phyloP scores from a whole-genome alignment of 768 basidiomycete genomes.

The Kwoniella dejecticola region DNA sequence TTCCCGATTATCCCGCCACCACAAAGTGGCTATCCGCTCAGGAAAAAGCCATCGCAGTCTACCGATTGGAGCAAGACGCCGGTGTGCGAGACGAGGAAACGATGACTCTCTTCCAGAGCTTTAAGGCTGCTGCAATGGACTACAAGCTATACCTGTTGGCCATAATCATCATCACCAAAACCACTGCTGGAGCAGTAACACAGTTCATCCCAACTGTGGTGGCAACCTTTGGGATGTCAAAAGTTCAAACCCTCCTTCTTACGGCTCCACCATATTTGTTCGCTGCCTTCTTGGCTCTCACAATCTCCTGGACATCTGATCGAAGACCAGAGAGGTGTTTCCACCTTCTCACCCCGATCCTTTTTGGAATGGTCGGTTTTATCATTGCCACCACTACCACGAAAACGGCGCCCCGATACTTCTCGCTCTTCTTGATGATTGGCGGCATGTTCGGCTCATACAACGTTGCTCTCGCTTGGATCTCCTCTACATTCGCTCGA shows the following conservation, averaged over 20 bases:
- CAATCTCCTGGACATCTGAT: slow-evolving; percentile 37
- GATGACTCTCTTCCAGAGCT: slow-evolving; percentile 18
- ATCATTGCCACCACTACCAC: slow-evolving; percentile 34
- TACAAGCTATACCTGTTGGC: slow-evolving; percentile 43
- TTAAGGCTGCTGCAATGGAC: slow-evolving; percentile 35
- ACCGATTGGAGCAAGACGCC: slow-evolving; percentile 32
- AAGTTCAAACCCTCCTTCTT: slow-evolving; percentile 31
- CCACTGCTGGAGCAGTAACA: slow-evolving; percentile 44
- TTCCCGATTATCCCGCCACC: slow-evolving; percentile 35
- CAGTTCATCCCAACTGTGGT: slow-evolving; percentile 45
- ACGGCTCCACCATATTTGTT: slow-evolving; percentile 48
- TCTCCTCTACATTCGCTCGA: slow-evolving; percentile 35
- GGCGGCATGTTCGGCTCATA: slow-evolving; percentile 41
- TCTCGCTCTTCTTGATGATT: slow-evolving; percentile 43
- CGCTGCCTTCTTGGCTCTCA: slow-evolving; percentile 31
- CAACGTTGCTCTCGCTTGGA: slow-evolving; percentile 44
- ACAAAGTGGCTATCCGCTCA: slow-evolving; percentile 30
- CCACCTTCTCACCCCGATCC: slow-evolving; percentile 35
- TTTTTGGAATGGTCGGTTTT: slow-evolving; percentile 35
- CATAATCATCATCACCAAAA: slow-evolving; percentile 45
- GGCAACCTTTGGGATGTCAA: slow-evolving; percentile 38
- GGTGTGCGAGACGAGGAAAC: slow-evolving; percentile 37
- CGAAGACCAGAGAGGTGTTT: slow-evolving; percentile 33
- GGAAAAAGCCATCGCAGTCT: slow-evolving; percentile 29
- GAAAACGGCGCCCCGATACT: slow-evolving; percentile 38